Conservation (phyloP, 257 asterid species). For the Parsonsia alboflavescens region DNA sequence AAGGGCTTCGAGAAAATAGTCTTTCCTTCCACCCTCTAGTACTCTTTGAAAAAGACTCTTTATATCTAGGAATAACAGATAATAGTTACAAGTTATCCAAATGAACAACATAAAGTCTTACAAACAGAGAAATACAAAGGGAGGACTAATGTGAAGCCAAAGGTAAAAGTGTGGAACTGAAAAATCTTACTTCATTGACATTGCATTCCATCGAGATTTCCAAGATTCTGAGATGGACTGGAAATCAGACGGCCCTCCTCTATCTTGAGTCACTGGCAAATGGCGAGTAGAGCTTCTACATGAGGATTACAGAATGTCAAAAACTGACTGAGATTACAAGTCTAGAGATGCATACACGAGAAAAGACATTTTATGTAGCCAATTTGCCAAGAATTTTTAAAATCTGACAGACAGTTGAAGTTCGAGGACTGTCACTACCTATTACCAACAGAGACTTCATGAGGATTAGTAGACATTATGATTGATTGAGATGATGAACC, state of each 20-base stretch:
- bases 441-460: slow-evolving; percentile 30
- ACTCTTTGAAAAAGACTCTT: slow-evolving; percentile 75
- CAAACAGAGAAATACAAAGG: too few species aligned
- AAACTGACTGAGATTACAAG: not conserved
- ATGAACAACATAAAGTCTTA: slow-evolving; percentile 5
- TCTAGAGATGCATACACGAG: not conserved
- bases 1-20: slow-evolving; percentile 71
- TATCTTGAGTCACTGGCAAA: slow-evolving; percentile 46
- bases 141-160: not conserved
- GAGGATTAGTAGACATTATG: slow-evolving; percentile 24
- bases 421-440: slow-evolving; percentile 41
- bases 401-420: slow-evolving; percentile 6
- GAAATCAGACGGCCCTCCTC: slow-evolving; percentile 82
- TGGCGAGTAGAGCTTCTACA: slow-evolving; percentile 42
- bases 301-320: slow-evolving; percentile 10
- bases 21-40: slow-evolving; percentile 89
- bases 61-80: slow-evolving; percentile 46
- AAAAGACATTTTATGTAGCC: not conserved
- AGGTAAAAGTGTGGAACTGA: not conserved
- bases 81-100: slow-evolving; percentile 12
- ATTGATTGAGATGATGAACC: slow-evolving; percentile 53
- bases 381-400: slow-evolving; percentile 1
- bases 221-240: slow-evolving; percentile 65
- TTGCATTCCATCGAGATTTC: slow-evolving; percentile 70
- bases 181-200: slow-evolving; percentile 67